These are phyloP conservation scores for Candida nanaspora DNA, from an alignment of 805 yeast species.

Conservation along the genomic window DNA sequence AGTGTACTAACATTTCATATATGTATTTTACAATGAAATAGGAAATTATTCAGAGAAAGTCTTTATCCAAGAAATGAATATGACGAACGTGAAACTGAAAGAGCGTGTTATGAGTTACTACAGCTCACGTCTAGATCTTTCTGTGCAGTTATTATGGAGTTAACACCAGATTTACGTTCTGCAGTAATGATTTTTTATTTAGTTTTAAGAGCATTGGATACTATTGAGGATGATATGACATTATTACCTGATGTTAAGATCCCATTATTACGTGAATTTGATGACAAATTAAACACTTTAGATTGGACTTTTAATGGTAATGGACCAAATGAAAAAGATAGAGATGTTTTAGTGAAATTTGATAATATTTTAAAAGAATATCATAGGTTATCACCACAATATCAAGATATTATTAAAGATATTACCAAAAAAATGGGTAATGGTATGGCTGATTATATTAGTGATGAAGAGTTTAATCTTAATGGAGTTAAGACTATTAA, in stretches of 20 bases:
- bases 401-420: slow-evolving; percentile 71
- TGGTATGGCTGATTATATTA: slow-evolving; percentile 94
- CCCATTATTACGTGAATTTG: slow-evolving; percentile 65
- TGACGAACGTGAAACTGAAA: slow-evolving; percentile 36
- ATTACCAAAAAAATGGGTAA: slow-evolving; percentile 87
- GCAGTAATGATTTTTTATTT: slow-evolving; percentile 81
- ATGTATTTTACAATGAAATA: slow-evolving; percentile 6
- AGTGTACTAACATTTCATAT: background rate
- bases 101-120: slow-evolving; percentile 62
- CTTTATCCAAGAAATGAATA: slow-evolving; percentile 40
- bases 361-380: slow-evolving; percentile 62
- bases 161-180: slow-evolving; percentile 82
- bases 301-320: slow-evolving; percentile 81
- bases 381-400: slow-evolving; percentile 64
- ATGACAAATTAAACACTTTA: slow-evolving; percentile 48
- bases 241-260: slow-evolving; percentile 64
- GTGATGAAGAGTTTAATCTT: slow-evolving; percentile 67
- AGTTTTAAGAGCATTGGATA: slow-evolving; percentile 84
- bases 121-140: slow-evolving; percentile 79
- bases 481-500: slow-evolving; percentile 71
- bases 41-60: slow-evolving; percentile 45
- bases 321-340: slow-evolving; percentile 73
- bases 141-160: slow-evolving; percentile 86
- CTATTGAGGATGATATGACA: slow-evolving; percentile 94
- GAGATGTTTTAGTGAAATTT: slow-evolving; percentile 75